Evolutionary conservation across 2,329 filamentous ascomycete genomes (phyloP), one percentile per base, ranked within the genome.

Genomic region (Colletotrichum godetiae): DNA sequence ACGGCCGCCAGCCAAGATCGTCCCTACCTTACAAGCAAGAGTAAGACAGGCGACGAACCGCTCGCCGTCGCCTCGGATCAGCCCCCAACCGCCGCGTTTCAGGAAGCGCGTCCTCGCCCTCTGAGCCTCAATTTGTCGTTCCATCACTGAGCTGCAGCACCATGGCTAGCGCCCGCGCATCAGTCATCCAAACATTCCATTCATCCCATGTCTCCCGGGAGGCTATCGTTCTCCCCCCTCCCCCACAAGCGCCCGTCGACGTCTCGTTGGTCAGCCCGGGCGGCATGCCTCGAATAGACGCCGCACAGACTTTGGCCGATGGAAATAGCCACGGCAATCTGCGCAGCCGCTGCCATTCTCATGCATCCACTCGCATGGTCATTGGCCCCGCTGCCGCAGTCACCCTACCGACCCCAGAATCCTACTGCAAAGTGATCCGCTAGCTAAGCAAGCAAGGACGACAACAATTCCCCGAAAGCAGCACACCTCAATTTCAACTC

Each of bases 271-370:
- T 37, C 58, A 24, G 29, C 58, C 42, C 57, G 11, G 29, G 57
- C 68, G 63, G 49, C 15, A 29, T 52, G 59, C 67, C 60, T 70
- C 67, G 55, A 55, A 61, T 57, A 70, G 55, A 60, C 60, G 70
- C 70, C 27, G 70, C 70, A 70, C 55, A 33, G 66, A 22, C 55
- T n/a, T 31, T 22, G 15, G 10, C 31, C n/a, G 55, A 70, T 70
- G 27, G 70, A 65, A 70, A 73, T 73, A 73, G 67, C 70, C 60
- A 73, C 70, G 60, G 70, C 67, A 73, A 65, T 73, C 60, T 73
- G 67, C 70, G 70, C 56, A 73, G 52, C 70, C 70, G 70, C 67
- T 46, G 60, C 55, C 24, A 59, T 15, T 35, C 53, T 53, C 8
- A 60, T 70, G 60, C 59, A 70, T 31, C 33, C 49, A 33, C 69